These are phyloP conservation scores for Chenopodium berlandieri DNA, from an alignment of 148 eudicot genomes.

Conservation along the genomic window DNA sequence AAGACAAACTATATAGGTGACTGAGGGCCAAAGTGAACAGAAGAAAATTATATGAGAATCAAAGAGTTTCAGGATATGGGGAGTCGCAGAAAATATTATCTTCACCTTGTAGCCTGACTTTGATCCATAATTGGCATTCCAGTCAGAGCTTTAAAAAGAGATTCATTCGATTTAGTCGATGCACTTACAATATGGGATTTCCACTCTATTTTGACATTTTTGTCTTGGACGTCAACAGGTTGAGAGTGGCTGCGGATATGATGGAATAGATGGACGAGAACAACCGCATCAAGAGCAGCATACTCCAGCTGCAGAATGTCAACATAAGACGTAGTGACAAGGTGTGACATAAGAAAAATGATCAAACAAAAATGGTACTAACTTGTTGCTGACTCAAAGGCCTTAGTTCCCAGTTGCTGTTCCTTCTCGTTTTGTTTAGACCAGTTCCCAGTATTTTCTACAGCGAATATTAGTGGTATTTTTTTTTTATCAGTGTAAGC, in stretches of 20 bases:
- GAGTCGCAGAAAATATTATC: slow-evolving; percentile 7
- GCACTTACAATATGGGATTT: slow-evolving; percentile 81
- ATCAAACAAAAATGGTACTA: slow-evolving; percentile 18
- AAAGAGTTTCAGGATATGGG: slow-evolving; percentile 4
- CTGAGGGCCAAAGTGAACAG: slow-evolving; percentile 2
- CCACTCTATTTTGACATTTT: slow-evolving; percentile 67
- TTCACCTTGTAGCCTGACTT: slow-evolving; percentile 29
- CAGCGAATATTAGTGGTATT: slow-evolving; percentile 13
- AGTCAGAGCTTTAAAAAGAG: slow-evolving; percentile 17
- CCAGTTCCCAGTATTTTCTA: slow-evolving; percentile 90
- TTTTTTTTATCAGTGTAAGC: slow-evolving; percentile 17
- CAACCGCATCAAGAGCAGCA: slow-evolving; percentile 98
- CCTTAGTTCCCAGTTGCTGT: slow-evolving; percentile 95
- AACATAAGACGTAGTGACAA: background rate
- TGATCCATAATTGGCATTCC: slow-evolving; percentile 22
- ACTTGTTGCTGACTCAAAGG: slow-evolving; percentile 85
- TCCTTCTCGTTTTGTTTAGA: slow-evolving; percentile 89
- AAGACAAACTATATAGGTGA: background rate
- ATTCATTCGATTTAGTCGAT: slow-evolving; percentile 21
- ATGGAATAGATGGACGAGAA: slow-evolving; percentile 83
- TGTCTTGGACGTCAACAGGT: slow-evolving; percentile 42
- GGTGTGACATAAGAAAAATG: background rate
- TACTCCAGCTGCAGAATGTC: slow-evolving; percentile 67
- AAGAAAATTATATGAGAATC: background rate
- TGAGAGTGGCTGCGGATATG: slow-evolving; percentile 56